Evolutionary conservation across 805 yeast genomes (phyloP), one percentile per base, ranked within the genome.

Genomic region (Kluyveromyces aestuarii): DNA sequence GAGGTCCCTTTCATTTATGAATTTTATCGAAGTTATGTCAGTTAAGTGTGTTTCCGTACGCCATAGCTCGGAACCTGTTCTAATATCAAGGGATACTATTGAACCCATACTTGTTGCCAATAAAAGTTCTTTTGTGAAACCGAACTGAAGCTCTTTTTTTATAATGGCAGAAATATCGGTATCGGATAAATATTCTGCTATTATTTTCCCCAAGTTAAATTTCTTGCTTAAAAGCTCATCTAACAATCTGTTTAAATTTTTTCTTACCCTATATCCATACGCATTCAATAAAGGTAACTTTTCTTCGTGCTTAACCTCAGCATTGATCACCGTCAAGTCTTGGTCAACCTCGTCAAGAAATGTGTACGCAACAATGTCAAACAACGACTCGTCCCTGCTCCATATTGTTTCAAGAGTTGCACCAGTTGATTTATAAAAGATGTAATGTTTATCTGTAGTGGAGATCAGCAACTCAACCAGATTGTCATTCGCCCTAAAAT

Each of bases 311-410:
- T 45, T 16, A 14, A 65, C 36, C 44, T 65, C 67, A 16, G 48
- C 45, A 9, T 54, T 47, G 2, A 58, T 43, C 18, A 46, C 35
- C 13, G 54, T 51, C 13, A 54, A 37, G 8, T 50, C 46, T 2
- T 50, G 40, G 30, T 60, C 63, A 11, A 53, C 52, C 3, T 56
- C 37, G 27, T 56, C 57, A 14, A 63, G 48, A 39, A 59, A 54
- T 0, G 58, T 48, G 41, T 66, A 63, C n/a, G 72, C 72, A 6
- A 58, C 55, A 3, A 74, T 63, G 30, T 68, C 55, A 5, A 72
- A 60, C 5, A 73, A 49, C 0, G 77, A 70, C 53, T 70, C 75
- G 57, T 77, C 79, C 50, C 70, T 67, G 2, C 47, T 27, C 82
- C 82, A 77, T 9, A 46, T 37, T 6, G 30, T 39, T 1, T 45